Conservation (phyloP, 2,329 filamentous ascomycete genomes). For the Nannizziopsis barbatae region DNA sequence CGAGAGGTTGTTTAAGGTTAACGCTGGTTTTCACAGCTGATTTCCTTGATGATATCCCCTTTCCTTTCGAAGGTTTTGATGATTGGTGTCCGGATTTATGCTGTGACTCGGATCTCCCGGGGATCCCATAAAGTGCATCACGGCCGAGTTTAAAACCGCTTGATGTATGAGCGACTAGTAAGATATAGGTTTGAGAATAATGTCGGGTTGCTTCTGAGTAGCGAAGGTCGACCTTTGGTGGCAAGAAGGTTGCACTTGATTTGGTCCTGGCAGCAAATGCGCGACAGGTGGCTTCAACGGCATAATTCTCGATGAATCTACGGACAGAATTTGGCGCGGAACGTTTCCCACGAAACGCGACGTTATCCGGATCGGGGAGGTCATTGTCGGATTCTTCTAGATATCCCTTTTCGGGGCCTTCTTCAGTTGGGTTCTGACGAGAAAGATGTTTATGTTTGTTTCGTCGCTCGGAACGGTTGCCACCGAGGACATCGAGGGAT, state of each 20-base stretch:
- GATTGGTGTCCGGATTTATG: background rate
- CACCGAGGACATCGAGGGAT: background rate
- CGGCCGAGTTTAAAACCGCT: conserved; percentile 40
- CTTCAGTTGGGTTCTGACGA: background rate
- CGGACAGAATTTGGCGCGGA: conserved; percentile 9
- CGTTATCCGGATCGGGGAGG: background rate
- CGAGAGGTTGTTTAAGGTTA: conserved; percentile 20
- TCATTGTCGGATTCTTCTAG: background rate
- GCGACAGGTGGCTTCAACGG: conserved; percentile 5
- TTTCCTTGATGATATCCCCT: conserved; percentile 12
- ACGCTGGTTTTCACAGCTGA: background rate
- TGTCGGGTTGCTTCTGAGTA: conserved; percentile 36
- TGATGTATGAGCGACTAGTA: conserved; percentile 44
- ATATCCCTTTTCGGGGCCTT: background rate
- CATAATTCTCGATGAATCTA: conserved; percentile 7
- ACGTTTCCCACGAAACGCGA: background rate
- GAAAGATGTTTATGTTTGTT: background rate
- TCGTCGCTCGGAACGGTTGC: background rate
- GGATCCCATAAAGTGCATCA: conserved; percentile 37
- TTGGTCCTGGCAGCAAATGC: background rate
- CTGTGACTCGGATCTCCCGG: conserved; percentile 7
- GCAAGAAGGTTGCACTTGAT: background rate
- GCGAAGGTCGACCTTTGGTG: conserved; percentile 19
- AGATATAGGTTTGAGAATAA: conserved; percentile 41
- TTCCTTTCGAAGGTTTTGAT: conserved; percentile 2